A percentile compares a stretch with the other conserved stretches of the same genome.
Conservation (phyloP, 139 green algal genomes). For the Chlamydomonas schloesseri region DNA sequence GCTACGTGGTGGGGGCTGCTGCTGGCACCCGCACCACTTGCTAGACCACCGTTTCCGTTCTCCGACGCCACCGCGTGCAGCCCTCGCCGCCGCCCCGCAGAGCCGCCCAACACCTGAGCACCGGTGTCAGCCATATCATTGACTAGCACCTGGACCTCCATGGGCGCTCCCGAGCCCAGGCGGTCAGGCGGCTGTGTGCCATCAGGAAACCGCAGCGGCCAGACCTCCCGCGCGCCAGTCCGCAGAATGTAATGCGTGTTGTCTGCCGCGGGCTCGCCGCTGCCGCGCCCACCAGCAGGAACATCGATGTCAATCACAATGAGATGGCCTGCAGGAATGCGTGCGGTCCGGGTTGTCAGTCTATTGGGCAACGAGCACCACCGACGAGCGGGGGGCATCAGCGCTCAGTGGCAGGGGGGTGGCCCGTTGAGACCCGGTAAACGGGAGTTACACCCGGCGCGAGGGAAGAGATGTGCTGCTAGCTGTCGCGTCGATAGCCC, state of each 20-base stretch:
- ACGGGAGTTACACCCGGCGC: too few relatives aligned
- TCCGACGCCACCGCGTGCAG: neutral
- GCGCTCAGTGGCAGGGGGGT: too few relatives aligned
- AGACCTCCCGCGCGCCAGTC: neutral
- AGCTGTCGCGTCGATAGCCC: too few relatives aligned
- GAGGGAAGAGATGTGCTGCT: too few relatives aligned
- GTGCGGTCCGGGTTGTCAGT: too few relatives aligned
- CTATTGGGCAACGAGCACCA: too few relatives aligned
- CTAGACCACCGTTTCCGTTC: neutral
- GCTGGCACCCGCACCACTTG: too few relatives aligned
- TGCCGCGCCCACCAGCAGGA: neutral
- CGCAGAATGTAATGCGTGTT: slow-evolving; percentile 21
- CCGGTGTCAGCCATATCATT: too few relatives aligned
- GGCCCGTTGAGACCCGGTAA: too few relatives aligned
- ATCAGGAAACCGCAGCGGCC: neutral
- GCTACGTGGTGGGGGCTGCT: neutral
- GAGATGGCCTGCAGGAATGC: neutral
- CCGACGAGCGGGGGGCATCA: too few relatives aligned
- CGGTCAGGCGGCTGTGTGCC: neutral
- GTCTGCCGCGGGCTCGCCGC: neutral
- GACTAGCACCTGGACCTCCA: slow-evolving; percentile 4
- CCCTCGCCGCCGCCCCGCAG: neutral
- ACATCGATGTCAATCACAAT: neutral
- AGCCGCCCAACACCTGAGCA: neutral
- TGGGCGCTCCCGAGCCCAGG: neutral